Conservation (phyloP, 306 rosid genomes). For the Carpinus fangiana region DNA sequence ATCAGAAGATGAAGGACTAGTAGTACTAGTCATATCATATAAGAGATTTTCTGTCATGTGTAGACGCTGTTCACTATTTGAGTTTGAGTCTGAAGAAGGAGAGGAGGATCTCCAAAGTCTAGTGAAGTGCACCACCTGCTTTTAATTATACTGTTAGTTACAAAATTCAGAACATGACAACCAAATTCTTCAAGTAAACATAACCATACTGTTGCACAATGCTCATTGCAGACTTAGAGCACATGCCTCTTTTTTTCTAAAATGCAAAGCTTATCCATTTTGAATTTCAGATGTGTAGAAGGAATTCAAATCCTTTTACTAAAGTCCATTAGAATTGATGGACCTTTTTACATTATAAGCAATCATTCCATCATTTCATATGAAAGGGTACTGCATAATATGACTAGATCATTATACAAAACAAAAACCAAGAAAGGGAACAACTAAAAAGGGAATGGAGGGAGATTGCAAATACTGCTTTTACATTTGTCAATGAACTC, state of each 20-base stretch:
- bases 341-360: no score
- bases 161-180: conserved; percentile 1
- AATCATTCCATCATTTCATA: not conserved
- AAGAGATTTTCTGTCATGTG: conserved; percentile 75
- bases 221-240: not conserved
- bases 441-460: not conserved
- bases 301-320: not conserved
- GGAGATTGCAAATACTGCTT: not conserved
- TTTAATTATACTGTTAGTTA: conserved; percentile 24
- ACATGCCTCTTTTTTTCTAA: not conserved
- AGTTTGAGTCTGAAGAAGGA: conserved; percentile 38
- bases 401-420: not conserved
- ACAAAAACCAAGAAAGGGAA: not conserved
- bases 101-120: conserved; percentile 75
- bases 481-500: not conserved
- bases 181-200: not conserved
- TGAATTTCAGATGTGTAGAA: not conserved
- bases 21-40: conserved; percentile 75
- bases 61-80: conserved; percentile 27
- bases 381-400: not conserved
- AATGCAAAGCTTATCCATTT: not conserved
- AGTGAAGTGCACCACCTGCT: conserved; percentile 71
- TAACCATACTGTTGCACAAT: not conserved
- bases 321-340: no score
- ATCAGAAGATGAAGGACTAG: conserved; percentile 84